phyloP scores from a whole-genome alignment of 192 early-diverging fungal species.

The Backusella parvicylindrica region DNA sequence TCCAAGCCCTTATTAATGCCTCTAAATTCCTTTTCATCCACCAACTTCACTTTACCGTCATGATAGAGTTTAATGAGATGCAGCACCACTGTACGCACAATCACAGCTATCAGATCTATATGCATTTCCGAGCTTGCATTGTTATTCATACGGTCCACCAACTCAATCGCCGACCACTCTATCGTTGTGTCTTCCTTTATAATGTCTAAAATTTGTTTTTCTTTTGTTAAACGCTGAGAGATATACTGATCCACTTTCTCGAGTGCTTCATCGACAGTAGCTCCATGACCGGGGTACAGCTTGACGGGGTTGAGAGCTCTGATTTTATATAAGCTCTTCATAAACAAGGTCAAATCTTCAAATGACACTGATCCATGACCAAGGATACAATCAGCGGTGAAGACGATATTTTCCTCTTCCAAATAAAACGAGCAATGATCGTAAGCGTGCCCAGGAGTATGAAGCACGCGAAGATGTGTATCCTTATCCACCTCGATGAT shows the following conservation, averaged over 20 bases:
- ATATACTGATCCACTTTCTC: conserved; percentile 72
- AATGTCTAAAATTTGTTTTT: conserved; percentile 63
- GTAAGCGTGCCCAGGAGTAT: conserved; percentile 77
- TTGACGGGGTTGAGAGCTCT: conserved; percentile 35
- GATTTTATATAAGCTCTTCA: conserved; percentile 58
- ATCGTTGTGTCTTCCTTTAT: not conserved
- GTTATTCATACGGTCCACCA: not conserved
- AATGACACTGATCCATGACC: conserved; percentile 83
- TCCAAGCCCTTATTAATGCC: not conserved
- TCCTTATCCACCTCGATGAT: conserved; percentile 55
- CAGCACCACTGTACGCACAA: not conserved
- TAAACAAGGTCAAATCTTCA: conserved; percentile 67
- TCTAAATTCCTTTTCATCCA: not conserved
- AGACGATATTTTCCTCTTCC: conserved; percentile 61
- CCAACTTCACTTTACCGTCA: not conserved
- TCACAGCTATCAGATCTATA: not conserved
- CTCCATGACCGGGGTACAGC: conserved; percentile 73
- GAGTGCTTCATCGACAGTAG: conserved; percentile 61
- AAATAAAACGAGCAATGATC: conserved; percentile 77
- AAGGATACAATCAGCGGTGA: conserved; percentile 81
- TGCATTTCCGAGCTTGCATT: not conserved
- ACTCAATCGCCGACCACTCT: not conserved
- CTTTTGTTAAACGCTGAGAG: conserved; percentile 67
- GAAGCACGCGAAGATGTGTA: conserved; percentile 53
- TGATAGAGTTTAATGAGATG: conserved; percentile 3